phyloP scores from a whole-genome alignment of 371 early-diverging fungal species.

The Actinomucor elegans region DNA sequence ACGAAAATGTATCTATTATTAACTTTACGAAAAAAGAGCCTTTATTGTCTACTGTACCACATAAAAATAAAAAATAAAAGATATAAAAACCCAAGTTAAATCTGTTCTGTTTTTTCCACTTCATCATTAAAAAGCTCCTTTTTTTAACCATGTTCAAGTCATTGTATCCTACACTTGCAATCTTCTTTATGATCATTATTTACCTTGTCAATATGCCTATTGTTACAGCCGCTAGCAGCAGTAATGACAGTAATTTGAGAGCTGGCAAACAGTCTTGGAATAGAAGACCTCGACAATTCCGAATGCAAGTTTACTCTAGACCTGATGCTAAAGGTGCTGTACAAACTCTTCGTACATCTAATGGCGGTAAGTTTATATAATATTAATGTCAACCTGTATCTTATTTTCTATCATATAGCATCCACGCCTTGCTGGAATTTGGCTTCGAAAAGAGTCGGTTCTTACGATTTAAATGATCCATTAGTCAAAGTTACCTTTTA shows the following conservation, averaged over 20 bases:
- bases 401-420: conserved; percentile 5
- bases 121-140: neutral
- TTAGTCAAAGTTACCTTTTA: conserved; percentile 29
- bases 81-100: neutral
- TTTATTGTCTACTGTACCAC: neutral
- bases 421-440: conserved; percentile 25
- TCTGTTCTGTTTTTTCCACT: neutral
- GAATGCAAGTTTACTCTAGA: conserved; percentile 26
- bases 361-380: conserved; percentile 14
- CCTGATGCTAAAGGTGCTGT: conserved; percentile 21
- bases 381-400: neutral
- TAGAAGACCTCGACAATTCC: conserved; percentile 25
- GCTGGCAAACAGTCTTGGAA: conserved; percentile 9
- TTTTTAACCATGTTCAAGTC: neutral
- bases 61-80: neutral
- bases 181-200: neutral
- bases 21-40: neutral
- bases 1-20: neutral
- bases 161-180: too few species aligned
- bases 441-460: conserved; percentile 25
- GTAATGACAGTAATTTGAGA: neutral
- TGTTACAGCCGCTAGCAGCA: neutral
- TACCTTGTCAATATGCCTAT: neutral
- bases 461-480: conserved; percentile 28
- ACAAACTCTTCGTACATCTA: conserved; percentile 13